phyloP scores from a whole-genome alignment of 2,329 filamentous ascomycete genomes.

The Pochonia chlamydosporia region DNA sequence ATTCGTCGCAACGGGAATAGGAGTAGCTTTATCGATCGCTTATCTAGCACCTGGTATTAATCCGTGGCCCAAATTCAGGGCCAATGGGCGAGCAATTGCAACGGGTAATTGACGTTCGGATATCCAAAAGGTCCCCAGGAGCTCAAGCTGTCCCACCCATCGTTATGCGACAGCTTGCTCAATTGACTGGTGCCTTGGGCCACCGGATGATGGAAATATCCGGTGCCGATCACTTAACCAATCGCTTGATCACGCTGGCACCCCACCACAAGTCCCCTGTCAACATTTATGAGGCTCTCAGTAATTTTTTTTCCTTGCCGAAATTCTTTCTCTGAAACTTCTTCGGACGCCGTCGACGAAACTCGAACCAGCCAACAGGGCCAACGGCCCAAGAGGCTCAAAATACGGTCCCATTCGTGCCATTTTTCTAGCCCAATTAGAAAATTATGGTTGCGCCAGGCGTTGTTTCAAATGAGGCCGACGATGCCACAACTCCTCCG shows the following conservation, averaged over 20 bases:
- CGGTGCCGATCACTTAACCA: slow-evolving; percentile 3
- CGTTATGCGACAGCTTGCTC: background rate
- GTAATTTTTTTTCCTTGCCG: background rate
- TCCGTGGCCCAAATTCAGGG: background rate
- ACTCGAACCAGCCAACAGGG: slow-evolving; percentile 1
- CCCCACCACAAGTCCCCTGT: background rate
- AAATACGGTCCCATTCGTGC: background rate
- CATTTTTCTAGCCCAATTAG: background rate
- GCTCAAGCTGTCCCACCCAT: background rate
- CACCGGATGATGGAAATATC: slow-evolving; percentile 6
- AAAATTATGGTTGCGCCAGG: slow-evolving; percentile 12
- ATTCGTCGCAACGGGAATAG: background rate
- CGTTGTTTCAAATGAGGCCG: slow-evolving; percentile 14
- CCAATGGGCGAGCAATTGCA: background rate
- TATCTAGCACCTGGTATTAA: background rate
- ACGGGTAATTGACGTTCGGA: background rate
- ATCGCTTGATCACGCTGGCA: background rate
- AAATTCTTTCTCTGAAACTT: background rate
- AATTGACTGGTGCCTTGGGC: background rate
- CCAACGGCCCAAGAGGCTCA: background rate
- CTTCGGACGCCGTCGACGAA: background rate
- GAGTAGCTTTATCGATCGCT: too few species aligned
- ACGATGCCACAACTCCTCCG: slow-evolving; percentile 14
- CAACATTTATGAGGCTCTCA: background rate
- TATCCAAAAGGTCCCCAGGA: background rate